phyloP scores from a whole-genome alignment of 495 filamentous ascomycete genomes.

The Pseudoneurospora amorphoporcata region DNA sequence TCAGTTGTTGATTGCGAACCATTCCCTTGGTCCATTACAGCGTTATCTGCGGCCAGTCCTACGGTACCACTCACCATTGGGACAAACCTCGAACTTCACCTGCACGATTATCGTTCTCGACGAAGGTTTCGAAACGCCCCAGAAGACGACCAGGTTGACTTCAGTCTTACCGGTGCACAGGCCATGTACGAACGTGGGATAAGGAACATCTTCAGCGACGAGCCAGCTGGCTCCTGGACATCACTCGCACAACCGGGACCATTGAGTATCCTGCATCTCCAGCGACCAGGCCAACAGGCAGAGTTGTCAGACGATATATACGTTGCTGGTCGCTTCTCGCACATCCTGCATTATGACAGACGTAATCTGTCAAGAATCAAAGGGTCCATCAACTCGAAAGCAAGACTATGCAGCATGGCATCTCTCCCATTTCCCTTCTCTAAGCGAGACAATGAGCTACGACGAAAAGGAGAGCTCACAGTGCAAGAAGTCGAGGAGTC shows the following conservation, averaged over 20 bases:
- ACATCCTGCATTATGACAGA: slow-evolving; percentile 80
- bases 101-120: slow-evolving; percentile 61
- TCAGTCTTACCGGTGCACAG: slow-evolving; percentile 18
- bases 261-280: slow-evolving; percentile 69
- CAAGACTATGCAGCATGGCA: slow-evolving; percentile 65
- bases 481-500: slow-evolving; percentile 40
- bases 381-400: slow-evolving; percentile 74
- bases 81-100: slow-evolving; percentile 70
- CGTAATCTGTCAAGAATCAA: slow-evolving; percentile 72
- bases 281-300: slow-evolving; percentile 38
- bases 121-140: slow-evolving; percentile 3
- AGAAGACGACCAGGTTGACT: slow-evolving; percentile 12
- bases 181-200: slow-evolving; percentile 22
- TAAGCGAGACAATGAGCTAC: slow-evolving; percentile 41
- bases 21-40: slow-evolving; percentile 76
- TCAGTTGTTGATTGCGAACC: slow-evolving; percentile 57
- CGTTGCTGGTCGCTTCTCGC: slow-evolving; percentile 83
- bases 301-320: slow-evolving; percentile 55
- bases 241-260: slow-evolving; percentile 74
- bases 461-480: slow-evolving; percentile 41
- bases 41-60: slow-evolving; percentile 65
- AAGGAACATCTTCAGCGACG: slow-evolving; percentile 21
- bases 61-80: slow-evolving; percentile 75
- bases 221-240: slow-evolving; percentile 49
- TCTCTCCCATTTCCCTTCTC: slow-evolving; percentile 62